Conservation (phyloP, 2,329 filamentous ascomycete genomes). For the Aspergillus persii region DNA sequence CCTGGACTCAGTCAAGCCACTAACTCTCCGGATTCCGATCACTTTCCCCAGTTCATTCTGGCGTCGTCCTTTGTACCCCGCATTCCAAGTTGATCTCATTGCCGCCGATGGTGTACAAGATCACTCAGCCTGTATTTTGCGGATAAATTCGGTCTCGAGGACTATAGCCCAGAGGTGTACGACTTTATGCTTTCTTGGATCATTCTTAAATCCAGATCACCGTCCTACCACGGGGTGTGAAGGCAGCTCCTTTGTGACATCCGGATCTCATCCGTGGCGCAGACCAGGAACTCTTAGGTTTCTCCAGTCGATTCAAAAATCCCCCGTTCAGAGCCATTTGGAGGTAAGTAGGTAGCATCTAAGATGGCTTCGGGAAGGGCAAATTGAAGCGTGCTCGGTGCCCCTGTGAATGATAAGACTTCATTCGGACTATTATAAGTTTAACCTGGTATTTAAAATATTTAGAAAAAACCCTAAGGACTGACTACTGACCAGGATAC, state of each 20-base stretch:
- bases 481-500: not conserved
- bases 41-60: not conserved
- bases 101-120: not conserved
- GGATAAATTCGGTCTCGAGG: not conserved
- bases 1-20: not conserved
- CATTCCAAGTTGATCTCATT: not conserved
- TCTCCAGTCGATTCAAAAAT: too few relatives aligned
- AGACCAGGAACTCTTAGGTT: not conserved
- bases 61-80: not conserved
- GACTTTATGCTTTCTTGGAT: not conserved
- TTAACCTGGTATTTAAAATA: not conserved
- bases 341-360: too few relatives aligned
- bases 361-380: too few relatives aligned
- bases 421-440: not conserved
- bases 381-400: not conserved
- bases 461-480: too few relatives aligned
- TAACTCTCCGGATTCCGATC: not conserved
- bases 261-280: not conserved
- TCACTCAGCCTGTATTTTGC: not conserved
- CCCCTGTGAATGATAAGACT: not conserved
- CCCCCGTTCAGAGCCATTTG: too few relatives aligned
- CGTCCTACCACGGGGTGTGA: not conserved
- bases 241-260: not conserved
- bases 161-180: not conserved
- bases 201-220: not conserved